Conservation (phyloP, 441 rosid genomes). For the Rhodomyrtus psidioides region DNA sequence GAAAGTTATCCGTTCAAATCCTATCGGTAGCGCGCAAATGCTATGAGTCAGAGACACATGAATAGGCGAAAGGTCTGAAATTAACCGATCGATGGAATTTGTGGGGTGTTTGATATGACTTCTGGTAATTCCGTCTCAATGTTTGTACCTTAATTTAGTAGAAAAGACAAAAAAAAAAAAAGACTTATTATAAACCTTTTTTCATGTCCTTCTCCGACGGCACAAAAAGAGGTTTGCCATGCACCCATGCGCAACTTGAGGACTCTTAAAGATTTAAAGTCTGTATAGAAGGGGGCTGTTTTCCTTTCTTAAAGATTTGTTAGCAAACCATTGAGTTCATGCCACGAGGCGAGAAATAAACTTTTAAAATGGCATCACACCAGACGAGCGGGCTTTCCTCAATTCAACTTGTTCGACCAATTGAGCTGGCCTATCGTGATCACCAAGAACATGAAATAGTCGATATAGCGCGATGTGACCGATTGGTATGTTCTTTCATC, state of each 20-base stretch:
- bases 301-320: not conserved
- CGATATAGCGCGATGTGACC: accelerated
- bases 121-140: not conserved
- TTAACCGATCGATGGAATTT: not conserved
- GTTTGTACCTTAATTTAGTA: not conserved
- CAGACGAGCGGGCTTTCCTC: not conserved
- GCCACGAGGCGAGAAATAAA: not conserved
- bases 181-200: not conserved
- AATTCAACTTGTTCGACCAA: not conserved
- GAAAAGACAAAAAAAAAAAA: not conserved
- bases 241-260: not conserved
- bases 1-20: not conserved
- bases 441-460: not conserved
- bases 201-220: not conserved
- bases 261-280: too few species aligned
- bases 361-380: not conserved
- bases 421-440: not conserved
- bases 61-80: not conserved
- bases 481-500: not conserved
- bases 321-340: not conserved
- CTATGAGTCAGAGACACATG: not conserved
- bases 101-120: not conserved
- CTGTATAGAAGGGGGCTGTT: too few species aligned
- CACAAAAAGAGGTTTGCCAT: not conserved
- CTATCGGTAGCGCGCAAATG: not conserved